Evolutionary conservation across 129 eudicot genomes (phyloP).

Genomic region (Flaveria robusta): DNA sequence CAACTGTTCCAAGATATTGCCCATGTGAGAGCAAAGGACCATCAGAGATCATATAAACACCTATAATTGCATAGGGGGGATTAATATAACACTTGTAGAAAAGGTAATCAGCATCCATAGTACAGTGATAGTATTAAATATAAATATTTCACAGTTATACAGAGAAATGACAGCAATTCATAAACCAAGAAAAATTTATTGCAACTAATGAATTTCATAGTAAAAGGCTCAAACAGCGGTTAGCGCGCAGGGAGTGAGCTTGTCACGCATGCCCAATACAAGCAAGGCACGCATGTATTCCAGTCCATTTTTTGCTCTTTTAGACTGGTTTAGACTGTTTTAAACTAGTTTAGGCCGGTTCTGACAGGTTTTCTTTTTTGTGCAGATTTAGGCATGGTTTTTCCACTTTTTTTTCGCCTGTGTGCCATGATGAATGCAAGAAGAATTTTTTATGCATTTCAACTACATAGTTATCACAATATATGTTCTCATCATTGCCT

Average conservation of each 20-base stretch:
- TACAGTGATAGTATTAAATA: background rate
- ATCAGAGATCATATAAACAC: conserved; percentile 81
- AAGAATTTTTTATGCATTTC: too few species aligned
- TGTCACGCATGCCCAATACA: too few species aligned
- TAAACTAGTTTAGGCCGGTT: too few species aligned
- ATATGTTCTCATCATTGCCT: background rate
- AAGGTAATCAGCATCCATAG: background rate
- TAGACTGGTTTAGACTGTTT: too few species aligned
- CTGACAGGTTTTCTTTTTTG: too few species aligned
- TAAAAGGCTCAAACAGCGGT: too few species aligned
- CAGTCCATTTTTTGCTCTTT: too few species aligned
- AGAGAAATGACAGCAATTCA: background rate
- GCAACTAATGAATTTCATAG: background rate
- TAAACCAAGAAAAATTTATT: background rate
- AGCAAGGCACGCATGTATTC: too few species aligned
- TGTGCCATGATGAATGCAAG: too few species aligned
- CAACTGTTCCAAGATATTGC: conserved; percentile 89
- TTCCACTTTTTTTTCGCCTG: too few species aligned
- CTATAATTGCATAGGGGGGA: conserved; percentile 38
- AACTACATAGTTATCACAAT: background rate
- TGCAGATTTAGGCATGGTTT: too few species aligned
- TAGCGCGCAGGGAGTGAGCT: too few species aligned
- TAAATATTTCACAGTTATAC: background rate
- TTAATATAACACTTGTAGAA: background rate
- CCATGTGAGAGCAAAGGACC: conserved; percentile 87